Evolutionary conservation across 2,329 filamentous ascomycete species (phyloP).

Genomic region (Xylariaceae sp.): DNA sequence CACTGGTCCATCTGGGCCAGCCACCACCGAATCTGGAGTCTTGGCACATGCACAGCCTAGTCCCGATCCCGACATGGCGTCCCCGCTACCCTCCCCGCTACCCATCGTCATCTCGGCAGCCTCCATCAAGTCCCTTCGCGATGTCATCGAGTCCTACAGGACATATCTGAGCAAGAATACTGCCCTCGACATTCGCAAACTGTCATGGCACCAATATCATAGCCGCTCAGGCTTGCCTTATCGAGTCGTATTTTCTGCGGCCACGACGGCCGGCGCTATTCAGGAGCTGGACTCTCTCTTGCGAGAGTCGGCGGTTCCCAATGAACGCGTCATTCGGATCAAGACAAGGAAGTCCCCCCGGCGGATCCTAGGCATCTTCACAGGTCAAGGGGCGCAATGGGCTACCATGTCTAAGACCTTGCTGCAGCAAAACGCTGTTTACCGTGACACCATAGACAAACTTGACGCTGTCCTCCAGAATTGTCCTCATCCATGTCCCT

Average conservation of each 20-base stretch:
- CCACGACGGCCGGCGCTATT: slow-evolving; percentile 22
- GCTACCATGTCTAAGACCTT: slow-evolving; percentile 32
- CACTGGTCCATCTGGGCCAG: background rate
- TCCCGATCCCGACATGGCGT: background rate
- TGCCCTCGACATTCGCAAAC: slow-evolving; percentile 14
- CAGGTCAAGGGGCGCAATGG: slow-evolving; percentile 37
- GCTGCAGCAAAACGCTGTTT: slow-evolving; percentile 29
- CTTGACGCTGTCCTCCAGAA: slow-evolving; percentile 31
- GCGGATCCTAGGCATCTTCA: slow-evolving; percentile 33
- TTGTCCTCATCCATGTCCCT: slow-evolving; percentile 26
- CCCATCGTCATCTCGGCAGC: slow-evolving; percentile 38
- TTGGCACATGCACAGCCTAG: slow-evolving; percentile 10
- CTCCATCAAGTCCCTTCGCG: slow-evolving; percentile 33
- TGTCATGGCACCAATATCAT: slow-evolving; percentile 34
- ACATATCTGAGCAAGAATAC: slow-evolving; percentile 28
- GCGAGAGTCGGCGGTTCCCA: slow-evolving; percentile 13
- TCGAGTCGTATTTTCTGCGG: slow-evolving; percentile 28
- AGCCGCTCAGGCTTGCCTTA: slow-evolving; percentile 32
- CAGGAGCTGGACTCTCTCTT: slow-evolving; percentile 27
- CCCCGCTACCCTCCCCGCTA: slow-evolving; percentile 31
- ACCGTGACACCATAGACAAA: slow-evolving; percentile 31
- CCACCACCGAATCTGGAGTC: slow-evolving; percentile 3
- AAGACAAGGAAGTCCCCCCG: slow-evolving; percentile 18
- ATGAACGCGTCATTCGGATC: slow-evolving; percentile 22
- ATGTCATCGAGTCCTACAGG: slow-evolving; percentile 26